Percentiles rank a stretch among this genome's conserved stretches.
Conservation (phyloP, 2,329 filamentous ascomycete species). For the Botrytis galanthina region DNA sequence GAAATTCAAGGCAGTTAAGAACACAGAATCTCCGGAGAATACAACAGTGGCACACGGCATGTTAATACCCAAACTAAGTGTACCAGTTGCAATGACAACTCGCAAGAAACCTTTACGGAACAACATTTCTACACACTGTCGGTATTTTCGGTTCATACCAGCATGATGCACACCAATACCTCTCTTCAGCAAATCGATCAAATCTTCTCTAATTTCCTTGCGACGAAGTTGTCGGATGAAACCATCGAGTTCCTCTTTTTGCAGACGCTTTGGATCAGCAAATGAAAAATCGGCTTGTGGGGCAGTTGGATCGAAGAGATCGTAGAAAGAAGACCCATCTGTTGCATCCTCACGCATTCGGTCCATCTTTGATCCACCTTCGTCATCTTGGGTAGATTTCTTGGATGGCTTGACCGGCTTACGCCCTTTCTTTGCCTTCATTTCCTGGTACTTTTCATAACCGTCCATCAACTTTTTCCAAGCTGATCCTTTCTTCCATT, state of each 20-base stretch:
- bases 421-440: conserved; percentile 45
- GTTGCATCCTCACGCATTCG: conserved; percentile 55
- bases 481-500: conserved; percentile 54
- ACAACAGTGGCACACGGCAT: conserved; percentile 83
- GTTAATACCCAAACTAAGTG: conserved; percentile 74
- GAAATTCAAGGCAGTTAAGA: conserved; percentile 72
- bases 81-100: conserved; percentile 73
- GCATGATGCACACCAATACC: conserved; percentile 77
- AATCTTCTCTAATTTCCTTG: conserved; percentile 48
- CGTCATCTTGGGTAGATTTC: conserved; percentile 47
- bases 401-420: conserved; percentile 44
- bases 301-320: conserved; percentile 64
- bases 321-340: conserved; percentile 55
- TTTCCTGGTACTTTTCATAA: conserved; percentile 57
- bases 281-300: conserved; percentile 65
- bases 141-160: conserved; percentile 75
- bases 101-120: conserved; percentile 71
- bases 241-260: conserved; percentile 56
- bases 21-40: conserved; percentile 71
- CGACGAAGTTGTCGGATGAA: conserved; percentile 52
- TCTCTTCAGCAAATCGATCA: conserved; percentile 61
- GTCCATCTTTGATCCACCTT: conserved; percentile 55
- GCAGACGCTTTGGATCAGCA: conserved; percentile 59
- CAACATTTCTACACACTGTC: conserved; percentile 70
- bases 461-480: conserved; percentile 61